Base-by-base conservation (phyloP, 106 monocot genomes). In the Dendrobium officinale region DNA sequence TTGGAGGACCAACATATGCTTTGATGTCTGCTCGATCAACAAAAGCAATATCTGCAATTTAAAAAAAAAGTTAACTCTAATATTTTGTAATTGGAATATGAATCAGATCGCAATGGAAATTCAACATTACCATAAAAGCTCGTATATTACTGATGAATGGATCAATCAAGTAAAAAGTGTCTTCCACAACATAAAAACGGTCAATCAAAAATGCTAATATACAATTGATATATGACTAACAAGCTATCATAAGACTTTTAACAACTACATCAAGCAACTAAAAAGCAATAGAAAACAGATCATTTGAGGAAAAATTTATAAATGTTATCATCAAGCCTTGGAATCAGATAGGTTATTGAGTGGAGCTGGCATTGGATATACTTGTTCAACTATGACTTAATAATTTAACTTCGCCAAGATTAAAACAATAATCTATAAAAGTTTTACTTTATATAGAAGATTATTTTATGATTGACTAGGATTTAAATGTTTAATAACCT, bases 21-120 rank as follows among this genome's bases (percentile, higher is more conserved):
- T 95, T 99, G 70, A 99, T 99, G 67, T 99, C 95, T 56, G 98
- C 98, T 82, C 98, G 84, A 75, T 99, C 98, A 86, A 99, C 93
- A 93, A 98, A 98, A 75, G 98, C 98, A 88, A 99, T 93, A 91
- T 99, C 98, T 99, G 95, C 89, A 92, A 86, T 81, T 85, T 83
- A 89, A 85, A 17, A 80, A n/a, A n/a, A 83, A 24, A 75, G 54
- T 91, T 64, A 94, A 81, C 17, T 86, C 61, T 40, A 61, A 29
- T 29, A 33, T 49, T 59, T 49, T 43, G 47, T 77, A 77, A 27
- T 54, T 77, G 29, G 33, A 27, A 77, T 51, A 27, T 70, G 37
- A 70, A 70, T 31, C 37, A 33, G 27, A 70, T 40, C 37, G 4
- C 37, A 33, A 70, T 37, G 37, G 37, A 68, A 8, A 68, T 20